phyloP scores from a whole-genome alignment of 179 eudicot species.

The Heliamphora ciliata region DNA sequence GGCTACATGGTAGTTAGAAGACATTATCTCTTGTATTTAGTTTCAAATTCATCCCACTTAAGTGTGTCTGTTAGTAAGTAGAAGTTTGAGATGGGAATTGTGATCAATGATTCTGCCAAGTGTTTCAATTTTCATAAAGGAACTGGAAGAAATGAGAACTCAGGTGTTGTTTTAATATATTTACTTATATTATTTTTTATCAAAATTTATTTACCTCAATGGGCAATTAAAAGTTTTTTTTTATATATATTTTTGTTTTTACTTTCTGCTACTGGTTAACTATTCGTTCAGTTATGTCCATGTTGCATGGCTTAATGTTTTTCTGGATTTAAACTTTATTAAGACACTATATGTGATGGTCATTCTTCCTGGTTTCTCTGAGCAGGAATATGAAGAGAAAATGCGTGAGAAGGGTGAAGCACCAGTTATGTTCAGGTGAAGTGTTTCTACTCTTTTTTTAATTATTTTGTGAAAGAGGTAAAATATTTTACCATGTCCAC shows the following conservation, averaged over 20 bases:
- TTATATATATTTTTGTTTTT: neutral
- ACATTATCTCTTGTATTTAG: neutral
- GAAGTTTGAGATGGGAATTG: neutral
- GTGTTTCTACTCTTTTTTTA: neutral
- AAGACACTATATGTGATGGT: conserved; percentile 8
- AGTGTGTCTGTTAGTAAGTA: neutral
- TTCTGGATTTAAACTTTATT: neutral
- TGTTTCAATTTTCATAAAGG: conserved; percentile 3
- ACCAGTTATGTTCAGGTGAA: conserved; percentile 95
- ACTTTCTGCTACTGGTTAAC: neutral
- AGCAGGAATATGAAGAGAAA: conserved; percentile 91
- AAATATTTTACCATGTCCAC: neutral
- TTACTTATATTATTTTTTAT: neutral
- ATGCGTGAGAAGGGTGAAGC: conserved; percentile 87
- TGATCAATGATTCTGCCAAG: neutral
- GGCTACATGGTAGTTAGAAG: neutral
- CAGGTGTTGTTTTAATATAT: neutral
- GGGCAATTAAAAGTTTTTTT: neutral
- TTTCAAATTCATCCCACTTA: neutral
- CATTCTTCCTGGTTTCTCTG: conserved; percentile 17
- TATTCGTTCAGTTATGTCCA: neutral
- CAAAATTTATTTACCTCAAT: neutral
- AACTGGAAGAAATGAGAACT: neutral
- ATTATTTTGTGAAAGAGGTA: conserved; percentile 1
- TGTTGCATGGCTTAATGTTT: neutral